phyloP scores from a whole-genome alignment of 345 rosid genomes.

The Gossypium australe region DNA sequence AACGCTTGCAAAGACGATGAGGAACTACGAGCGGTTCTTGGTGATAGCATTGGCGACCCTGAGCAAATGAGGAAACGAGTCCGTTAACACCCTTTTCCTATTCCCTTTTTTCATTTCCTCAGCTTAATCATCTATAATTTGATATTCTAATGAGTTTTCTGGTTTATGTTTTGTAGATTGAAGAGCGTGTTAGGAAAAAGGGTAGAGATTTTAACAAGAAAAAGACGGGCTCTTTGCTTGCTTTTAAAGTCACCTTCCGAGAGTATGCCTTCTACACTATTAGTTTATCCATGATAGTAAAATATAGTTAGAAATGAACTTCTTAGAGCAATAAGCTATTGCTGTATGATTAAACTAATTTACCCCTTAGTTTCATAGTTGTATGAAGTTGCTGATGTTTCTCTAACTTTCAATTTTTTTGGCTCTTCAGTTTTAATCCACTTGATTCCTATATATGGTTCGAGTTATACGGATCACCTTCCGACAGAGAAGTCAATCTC shows the following conservation, averaged over 20 bases:
- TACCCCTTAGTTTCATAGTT: background rate
- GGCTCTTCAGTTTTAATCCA: conserved; percentile 70
- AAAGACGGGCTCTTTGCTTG: conserved; percentile 73
- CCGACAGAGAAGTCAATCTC: conserved; percentile 81
- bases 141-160: background rate
- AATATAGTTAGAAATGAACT: no score
- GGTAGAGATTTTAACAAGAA: conserved; percentile 67
- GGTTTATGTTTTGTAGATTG: conserved; percentile 42
- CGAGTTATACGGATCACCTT: conserved; percentile 76
- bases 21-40: conserved; percentile 80
- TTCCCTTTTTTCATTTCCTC: background rate
- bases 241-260: conserved; percentile 94
- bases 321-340: no score
- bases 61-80: conserved; percentile 43
- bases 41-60: conserved; percentile 72
- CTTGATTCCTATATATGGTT: conserved; percentile 82
- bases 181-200: conserved; percentile 73
- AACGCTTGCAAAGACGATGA: conserved; percentile 72
- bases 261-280: conserved; percentile 31
- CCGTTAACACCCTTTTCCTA: background rate
- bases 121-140: background rate
- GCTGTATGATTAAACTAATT: no score
- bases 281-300: no score
- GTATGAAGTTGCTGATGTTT: background rate
- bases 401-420: background rate